Base-by-base conservation (phyloP, 805 yeast genomes). In the Kodamaea laetipori region DNA sequence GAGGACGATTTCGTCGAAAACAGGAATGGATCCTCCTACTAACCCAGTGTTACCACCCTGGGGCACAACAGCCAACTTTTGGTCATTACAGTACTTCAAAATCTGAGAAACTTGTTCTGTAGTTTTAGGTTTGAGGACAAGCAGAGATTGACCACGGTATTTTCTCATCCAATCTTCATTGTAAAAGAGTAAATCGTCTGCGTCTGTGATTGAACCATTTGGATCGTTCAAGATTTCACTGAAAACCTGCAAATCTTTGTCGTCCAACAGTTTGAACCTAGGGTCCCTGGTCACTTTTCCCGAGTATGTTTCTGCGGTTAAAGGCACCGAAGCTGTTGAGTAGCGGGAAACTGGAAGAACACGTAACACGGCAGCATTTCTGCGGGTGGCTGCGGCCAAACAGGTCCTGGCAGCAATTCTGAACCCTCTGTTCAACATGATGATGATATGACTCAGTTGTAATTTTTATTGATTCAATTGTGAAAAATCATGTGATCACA, bases 21-120 rank as follows among this genome's bases (percentile, higher is more conserved):
- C 83, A 0, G 97, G 97, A 13, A 83, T 80, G 4, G 96, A 85
- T 4, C 97, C 98, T 51, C 97, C 98, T 32, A 90, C 98, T 36
- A 90, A 75, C 19, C 97, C 97, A 1, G 97, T 92, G 66, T 92
- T 90, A 54, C 98, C 98, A 60, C 97, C 97, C 67, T 92, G 97
- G 11, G 98, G 97, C 7, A 89, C 96, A 37, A 90, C 81, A 0
- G 97, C 96, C 21, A 90, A 65, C 47, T 76, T 78, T 38, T 81
- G 66, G 23, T 82, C 86, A 58, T 86, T 85, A 71, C 96, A 88
- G 66, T 89, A 84, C 61, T 80, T 81, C 58, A 92, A 59, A 49
- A 92, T 87, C 54, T 80, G 58, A 2, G 90, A 74, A 12, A 92
- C 83, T 63, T 90, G 90, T 49, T 84, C 81, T 2, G 88, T 80